Conservation (phyloP, 352 stramenopile genomes). For the Discostella stelligera region DNA sequence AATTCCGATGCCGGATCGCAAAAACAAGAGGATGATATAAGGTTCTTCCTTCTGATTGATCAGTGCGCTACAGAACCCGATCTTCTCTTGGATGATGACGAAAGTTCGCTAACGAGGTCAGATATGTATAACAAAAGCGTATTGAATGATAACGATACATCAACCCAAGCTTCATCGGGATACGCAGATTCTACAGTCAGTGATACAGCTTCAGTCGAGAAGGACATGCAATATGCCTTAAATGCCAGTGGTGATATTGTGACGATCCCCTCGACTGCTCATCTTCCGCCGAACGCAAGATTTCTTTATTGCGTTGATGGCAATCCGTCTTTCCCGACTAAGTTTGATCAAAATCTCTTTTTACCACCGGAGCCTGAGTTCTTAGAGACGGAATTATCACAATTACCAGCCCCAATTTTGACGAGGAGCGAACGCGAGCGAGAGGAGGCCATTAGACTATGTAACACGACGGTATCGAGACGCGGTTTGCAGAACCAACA, state of each 20-base stretch:
- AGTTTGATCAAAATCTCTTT: slow-evolving; percentile 58
- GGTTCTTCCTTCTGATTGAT: slow-evolving; percentile 73
- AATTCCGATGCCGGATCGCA: slow-evolving; percentile 55
- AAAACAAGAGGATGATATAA: slow-evolving; percentile 29
- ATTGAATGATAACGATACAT: slow-evolving; percentile 46
- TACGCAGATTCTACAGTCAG: slow-evolving; percentile 39
- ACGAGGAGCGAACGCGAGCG: slow-evolving; percentile 70
- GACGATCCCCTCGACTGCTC: slow-evolving; percentile 52
- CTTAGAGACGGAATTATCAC: slow-evolving; percentile 56
- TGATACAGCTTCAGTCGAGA: slow-evolving; percentile 27
- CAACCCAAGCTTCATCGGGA: slow-evolving; percentile 49
- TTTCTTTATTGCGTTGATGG: slow-evolving; percentile 78
- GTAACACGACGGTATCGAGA: slow-evolving; percentile 60
- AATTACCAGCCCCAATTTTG: slow-evolving; percentile 60
- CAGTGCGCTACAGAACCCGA: slow-evolving; percentile 61
- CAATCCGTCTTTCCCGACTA: slow-evolving; percentile 75
- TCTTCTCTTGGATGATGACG: slow-evolving; percentile 28
- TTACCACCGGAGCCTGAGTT: slow-evolving; percentile 66
- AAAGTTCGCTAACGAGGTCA: slow-evolving; percentile 31
- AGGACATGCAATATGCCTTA: slow-evolving; percentile 38
- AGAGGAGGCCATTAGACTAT: slow-evolving; percentile 65
- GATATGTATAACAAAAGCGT: slow-evolving; percentile 51
- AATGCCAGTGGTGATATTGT: slow-evolving; percentile 72
- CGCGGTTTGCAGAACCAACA: slow-evolving; percentile 67
- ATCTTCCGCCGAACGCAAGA: slow-evolving; percentile 50